Conservation (phyloP, 768 basidiomycete species). For the Termitomyces sp. region DNA sequence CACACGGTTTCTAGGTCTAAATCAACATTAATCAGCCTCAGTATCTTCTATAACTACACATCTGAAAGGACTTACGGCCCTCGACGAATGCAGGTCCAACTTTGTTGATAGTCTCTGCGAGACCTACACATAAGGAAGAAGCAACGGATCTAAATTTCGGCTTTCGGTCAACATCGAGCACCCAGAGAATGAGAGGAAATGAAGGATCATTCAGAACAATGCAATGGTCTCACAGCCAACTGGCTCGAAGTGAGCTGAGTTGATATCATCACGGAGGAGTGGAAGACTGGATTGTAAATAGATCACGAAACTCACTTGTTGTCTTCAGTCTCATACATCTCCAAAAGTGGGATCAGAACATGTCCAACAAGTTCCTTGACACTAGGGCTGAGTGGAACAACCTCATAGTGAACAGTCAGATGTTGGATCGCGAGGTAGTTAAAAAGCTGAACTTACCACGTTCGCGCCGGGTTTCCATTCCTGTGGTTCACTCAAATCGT, state of each 20-base stretch:
- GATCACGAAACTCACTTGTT: conserved; percentile 72
- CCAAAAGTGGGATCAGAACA: conserved; percentile 67
- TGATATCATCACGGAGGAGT: conserved; percentile 40
- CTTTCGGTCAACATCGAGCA: conserved; percentile 17
- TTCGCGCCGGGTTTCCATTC: conserved; percentile 78
- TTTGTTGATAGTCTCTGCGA: conserved; percentile 89
- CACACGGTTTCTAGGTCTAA: conserved; percentile 75
- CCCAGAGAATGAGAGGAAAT: not conserved
- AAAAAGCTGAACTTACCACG: conserved; percentile 40
- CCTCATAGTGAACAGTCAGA: conserved; percentile 21
- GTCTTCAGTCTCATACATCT: conserved; percentile 92
- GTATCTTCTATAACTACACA: not conserved
- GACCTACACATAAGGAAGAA: conserved; percentile 78
- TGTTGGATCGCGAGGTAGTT: not conserved
- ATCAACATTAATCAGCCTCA: conserved; percentile 6
- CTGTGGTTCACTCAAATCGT: conserved; percentile 76
- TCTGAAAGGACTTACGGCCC: conserved; percentile 45
- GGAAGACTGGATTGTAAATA: conserved; percentile 3
- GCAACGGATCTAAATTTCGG: conserved; percentile 69
- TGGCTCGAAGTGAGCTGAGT: conserved; percentile 82
- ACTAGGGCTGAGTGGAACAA: conserved; percentile 50
- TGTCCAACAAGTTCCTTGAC: conserved; percentile 80
- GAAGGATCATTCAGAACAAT: conserved; percentile 30
- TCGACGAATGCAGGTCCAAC: conserved; percentile 86
- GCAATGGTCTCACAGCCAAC: conserved; percentile 53